Evolutionary conservation across 257 asterid genomes (phyloP).

Genomic region (Thymus mandschuricus): DNA sequence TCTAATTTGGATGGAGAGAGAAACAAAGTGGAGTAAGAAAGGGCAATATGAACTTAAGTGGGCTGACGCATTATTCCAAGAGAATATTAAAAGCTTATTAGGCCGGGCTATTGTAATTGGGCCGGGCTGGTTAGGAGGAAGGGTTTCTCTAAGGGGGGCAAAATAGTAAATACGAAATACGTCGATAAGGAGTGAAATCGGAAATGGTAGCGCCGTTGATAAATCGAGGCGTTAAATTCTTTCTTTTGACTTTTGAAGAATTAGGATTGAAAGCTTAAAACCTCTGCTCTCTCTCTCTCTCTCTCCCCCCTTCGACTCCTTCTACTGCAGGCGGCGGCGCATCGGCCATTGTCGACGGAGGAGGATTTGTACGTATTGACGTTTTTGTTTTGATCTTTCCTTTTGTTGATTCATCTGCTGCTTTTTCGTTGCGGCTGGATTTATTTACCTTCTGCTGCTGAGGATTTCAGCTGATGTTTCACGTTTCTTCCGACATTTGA

Average conservation of each 20-base stretch:
- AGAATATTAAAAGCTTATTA: too few species aligned
- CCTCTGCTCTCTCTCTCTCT: not conserved
- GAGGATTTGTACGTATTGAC: not conserved
- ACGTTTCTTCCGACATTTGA: not conserved
- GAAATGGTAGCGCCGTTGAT: not conserved
- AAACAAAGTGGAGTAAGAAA: too few species aligned
- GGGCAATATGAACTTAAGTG: too few species aligned
- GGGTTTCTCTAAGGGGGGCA: not conserved
- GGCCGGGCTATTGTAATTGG: too few species aligned
- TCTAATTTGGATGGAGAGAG: too few species aligned
- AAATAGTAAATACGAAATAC: not conserved
- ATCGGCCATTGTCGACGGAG: slow-evolving; percentile 9
- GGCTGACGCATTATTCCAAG: too few species aligned
- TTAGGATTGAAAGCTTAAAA: slow-evolving; percentile 27
- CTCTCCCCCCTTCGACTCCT: slow-evolving; percentile 4
- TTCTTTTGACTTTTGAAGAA: slow-evolving; percentile 4
- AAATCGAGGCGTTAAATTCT: not conserved
- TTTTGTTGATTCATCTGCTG: not conserved
- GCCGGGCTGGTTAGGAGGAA: too few species aligned
- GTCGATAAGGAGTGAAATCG: too few species aligned
- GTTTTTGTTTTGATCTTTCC: not conserved
- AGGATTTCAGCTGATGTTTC: not conserved
- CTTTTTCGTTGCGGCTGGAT: not conserved
- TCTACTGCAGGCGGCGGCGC: slow-evolving; percentile 14
- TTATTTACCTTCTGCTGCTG: not conserved